Evolutionary conservation across 169 alveolate species (phyloP), one percentile per base, ranked within the genome.

Genomic region (Eimeria necatrix): DNA sequence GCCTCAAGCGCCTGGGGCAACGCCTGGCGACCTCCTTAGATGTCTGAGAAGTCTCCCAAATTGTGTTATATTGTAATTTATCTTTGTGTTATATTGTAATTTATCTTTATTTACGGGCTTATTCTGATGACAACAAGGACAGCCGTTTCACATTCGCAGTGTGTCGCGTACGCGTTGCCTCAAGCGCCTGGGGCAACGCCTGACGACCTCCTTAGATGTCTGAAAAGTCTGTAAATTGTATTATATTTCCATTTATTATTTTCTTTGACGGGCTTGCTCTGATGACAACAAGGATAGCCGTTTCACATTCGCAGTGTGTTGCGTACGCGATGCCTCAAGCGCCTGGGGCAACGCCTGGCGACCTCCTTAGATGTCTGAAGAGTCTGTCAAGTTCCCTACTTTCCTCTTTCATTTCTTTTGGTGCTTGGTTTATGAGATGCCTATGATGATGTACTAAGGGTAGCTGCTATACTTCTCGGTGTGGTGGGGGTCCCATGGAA

Each of bases 11-110:
- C 95, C 95, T 53, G 95, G 68, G 76, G 95, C 95, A 91, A 73
- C 90, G 95, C 95, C 89, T 91, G 95, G 70, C 88, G 95, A 91
- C 95, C 3, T 91, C 95, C 95, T 91, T 91, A 91, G 95, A 91
- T 91, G 95, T 91, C 95, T 91, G 95, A 91, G 41, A 7, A 53
- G 26, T 59, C 22, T 16, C 18, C 59, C 26, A 0, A 4, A 16
- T 32, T 41, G 14, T 9, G 78, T 20, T 68, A 41, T 41, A 10
- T n/a, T n/a, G n/a, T n/a, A n/a, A 64, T 20, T 9, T 3, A 48
- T 68, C 49, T 5, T 68, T 18, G 46, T n/a, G n/a, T n/a, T n/a
- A 4, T 18, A n/a, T 22, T n/a, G 4, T 68, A 7, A 48, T 8
- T 32, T 20, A 16, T 14, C 16, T 48, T 5, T 4, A 68, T 48